Base-by-base conservation (phyloP, 257 asterid genomes). In the Penstemon newberryi region DNA sequence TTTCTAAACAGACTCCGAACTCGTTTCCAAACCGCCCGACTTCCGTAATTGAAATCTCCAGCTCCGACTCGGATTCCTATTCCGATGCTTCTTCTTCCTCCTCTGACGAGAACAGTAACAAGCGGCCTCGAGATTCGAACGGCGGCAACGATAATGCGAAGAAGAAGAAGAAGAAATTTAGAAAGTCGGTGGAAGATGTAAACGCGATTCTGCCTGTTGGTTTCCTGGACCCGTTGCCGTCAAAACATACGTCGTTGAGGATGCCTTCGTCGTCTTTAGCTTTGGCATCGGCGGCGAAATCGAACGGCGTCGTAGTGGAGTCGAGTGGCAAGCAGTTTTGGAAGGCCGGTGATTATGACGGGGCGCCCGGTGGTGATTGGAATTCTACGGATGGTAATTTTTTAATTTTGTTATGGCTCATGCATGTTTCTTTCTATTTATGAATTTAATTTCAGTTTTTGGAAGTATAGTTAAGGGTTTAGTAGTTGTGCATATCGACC, bases 321-420 rank as follows among this genome's bases (percentile, higher is more conserved):
- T 43, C 52, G 51, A 41, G 68, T 33, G 65, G 41, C 61, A 91
- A 77, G 77, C 96, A 91, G 86, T 91, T 91, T 75, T 91, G 98
- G 98, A 91, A 91, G 73, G 96, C 98, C n/a, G 98, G 98, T 55
- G 95, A 91, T 44, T 91, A 76, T 70, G 95, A 85, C n/a, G 87
- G 64, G 56, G 54, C 80, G 46, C 66, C 88, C 12, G 70, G 80
- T 40, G 67, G 73, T 56, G 80, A 66, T 70, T 81, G 86, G 88
- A 81, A 67, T 55, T 61, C 80, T 18, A 70, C 78, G 53, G 66
- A 56, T 43, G 92, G 98, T 89, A 61, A 58, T 18, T 41, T 3
- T 51, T 71, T 7, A 6, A 25, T 37, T 56, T 52, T 12, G 39
- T 47, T 51, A 25, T 25, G 33, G 33, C 33, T 60, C 18, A 19